Percentiles rank a stretch among this genome's conserved stretches.
Evolutionary conservation across 2,329 filamentous ascomycete genomes (phyloP).

Genomic region (Cercospora brassicicola): DNA sequence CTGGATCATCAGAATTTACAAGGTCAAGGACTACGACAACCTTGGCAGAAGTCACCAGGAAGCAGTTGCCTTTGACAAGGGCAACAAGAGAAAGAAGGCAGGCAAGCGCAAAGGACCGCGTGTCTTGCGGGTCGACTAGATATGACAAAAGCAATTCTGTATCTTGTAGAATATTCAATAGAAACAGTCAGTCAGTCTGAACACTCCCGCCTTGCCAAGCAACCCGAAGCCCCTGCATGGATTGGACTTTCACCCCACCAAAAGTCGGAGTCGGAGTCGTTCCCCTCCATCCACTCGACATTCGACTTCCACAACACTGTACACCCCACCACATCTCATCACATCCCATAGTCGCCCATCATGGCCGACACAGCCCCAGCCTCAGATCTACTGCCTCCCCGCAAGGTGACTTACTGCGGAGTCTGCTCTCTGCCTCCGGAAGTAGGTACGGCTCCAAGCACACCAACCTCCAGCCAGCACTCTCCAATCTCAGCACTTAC

Average conservation of each 20-base stretch:
- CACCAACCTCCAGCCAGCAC: not conserved
- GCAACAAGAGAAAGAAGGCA: constrained; percentile 79
- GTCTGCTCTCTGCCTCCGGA: constrained; percentile 67
- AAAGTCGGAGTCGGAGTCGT: constrained; percentile 8
- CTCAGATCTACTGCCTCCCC: constrained; percentile 43
- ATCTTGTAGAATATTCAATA: constrained; percentile 12
- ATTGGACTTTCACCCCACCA: constrained; percentile 11
- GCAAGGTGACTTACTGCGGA: constrained; percentile 62
- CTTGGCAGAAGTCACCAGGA: constrained; percentile 81
- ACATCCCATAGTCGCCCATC: constrained; percentile 9
- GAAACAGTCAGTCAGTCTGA: not conserved
- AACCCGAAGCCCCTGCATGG: constrained; percentile 7
- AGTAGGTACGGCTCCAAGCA: constrained; percentile 53
- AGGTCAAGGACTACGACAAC: constrained; percentile 98
- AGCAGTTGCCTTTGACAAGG: constrained; percentile 69
- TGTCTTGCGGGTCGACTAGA: constrained; percentile 64
- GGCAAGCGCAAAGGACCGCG: constrained; percentile 71
- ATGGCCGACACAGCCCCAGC: constrained; percentile 38
- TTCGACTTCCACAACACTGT: constrained; percentile 1
- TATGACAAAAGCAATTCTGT: constrained; percentile 10
- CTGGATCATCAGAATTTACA: constrained; percentile 99
- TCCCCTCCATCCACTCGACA: constrained; percentile 5
- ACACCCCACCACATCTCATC: not conserved
- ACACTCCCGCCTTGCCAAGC: not conserved
- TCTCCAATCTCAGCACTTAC: not conserved